Conservation (phyloP, 257 asterid genomes). For the Buddleja alternifolia region DNA sequence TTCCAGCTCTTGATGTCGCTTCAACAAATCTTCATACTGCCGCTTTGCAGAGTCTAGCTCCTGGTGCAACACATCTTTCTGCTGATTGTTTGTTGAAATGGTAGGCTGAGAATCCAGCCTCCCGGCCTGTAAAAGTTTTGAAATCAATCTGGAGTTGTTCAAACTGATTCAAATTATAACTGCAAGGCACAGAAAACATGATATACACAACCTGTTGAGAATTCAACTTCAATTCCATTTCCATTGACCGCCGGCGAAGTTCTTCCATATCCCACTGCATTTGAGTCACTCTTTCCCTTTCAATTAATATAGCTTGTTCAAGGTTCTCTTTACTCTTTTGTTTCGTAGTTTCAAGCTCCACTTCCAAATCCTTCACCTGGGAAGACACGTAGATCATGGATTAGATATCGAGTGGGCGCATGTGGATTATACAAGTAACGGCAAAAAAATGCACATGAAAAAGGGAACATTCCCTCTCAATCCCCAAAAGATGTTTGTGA, state of each 20-base stretch:
- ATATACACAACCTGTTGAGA: conserved; percentile 57
- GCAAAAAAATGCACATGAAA: neutral
- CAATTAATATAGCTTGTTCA: conserved; percentile 85
- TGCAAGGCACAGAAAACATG: conserved; percentile 32
- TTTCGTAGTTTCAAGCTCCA: conserved; percentile 86
- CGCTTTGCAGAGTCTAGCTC: conserved; percentile 64
- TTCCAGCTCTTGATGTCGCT: conserved; percentile 77
- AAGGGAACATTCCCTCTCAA: conserved; percentile 8
- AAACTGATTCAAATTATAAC: conserved; percentile 19
- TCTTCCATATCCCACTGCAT: conserved; percentile 99
- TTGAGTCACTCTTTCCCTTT: conserved; percentile 91
- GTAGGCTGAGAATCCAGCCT: conserved; percentile 39
- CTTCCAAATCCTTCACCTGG: conserved; percentile 98
- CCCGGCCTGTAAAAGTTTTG: conserved; percentile 46
- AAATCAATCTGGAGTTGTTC: conserved; percentile 21
- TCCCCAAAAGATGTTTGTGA: neutral
- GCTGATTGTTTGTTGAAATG: conserved; percentile 39
- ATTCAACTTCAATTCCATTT: conserved; percentile 83
- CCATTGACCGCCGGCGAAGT: conserved; percentile 75
- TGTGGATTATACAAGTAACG: neutral
- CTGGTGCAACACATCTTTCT: conserved; percentile 48
- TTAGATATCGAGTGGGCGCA: conserved; percentile 4
- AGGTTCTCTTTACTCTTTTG: conserved; percentile 89
- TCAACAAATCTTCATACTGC: conserved; percentile 63
- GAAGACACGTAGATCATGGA: conserved; percentile 27